Evolutionary conservation across 768 basidiomycete species (phyloP), one percentile per base, ranked within the genome.

Genomic region (Clitopilus passeckerianus): DNA sequence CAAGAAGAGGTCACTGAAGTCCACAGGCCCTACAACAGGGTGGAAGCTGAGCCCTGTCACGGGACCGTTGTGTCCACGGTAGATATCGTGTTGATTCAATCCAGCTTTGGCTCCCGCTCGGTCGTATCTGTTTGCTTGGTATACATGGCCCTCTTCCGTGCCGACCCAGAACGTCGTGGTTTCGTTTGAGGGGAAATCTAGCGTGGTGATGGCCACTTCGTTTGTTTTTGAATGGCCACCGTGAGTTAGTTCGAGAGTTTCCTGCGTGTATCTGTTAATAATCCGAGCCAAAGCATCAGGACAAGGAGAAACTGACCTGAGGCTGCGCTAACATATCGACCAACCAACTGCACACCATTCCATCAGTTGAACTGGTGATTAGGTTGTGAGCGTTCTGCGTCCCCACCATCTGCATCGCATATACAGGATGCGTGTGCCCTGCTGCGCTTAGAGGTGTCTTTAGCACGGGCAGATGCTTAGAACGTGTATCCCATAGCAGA

Each of bases 281-380:
- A 15, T 9, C 41, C 12, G 20, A 54, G 18, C n/a, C 2, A 44
- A 53, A 35, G 20, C 37, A 23, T 7, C 34, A 57, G 30, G 41
- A 12, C 10, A 22, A 50, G 24, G 30, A 18, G 54, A 37, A 5
- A 56, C 70, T 2, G 66, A 94, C 95, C 82, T 98, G 95, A 9
- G 97, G 97, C 68, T 96, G 92, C 1, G 97, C 95, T 44, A 99
- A 85, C 95, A 98, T 98, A 74, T 99, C 97, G 7, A 97, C 92
- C 9, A 96, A 77, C 97, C 97, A 99, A 71, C 91, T 93, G 73
- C 97, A 98, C 5, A 99, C 93, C 24, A 89, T 89, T 2, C 97
- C 97, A 71, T 99, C 97, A 10, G 97, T 98, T 66, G 95, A 97
- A 67, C 91, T 93, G 10, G 95, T 94, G 63, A 99, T 94, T 60